phyloP scores from a whole-genome alignment of 805 yeast genomes.

The Lipomyces yamadae region DNA sequence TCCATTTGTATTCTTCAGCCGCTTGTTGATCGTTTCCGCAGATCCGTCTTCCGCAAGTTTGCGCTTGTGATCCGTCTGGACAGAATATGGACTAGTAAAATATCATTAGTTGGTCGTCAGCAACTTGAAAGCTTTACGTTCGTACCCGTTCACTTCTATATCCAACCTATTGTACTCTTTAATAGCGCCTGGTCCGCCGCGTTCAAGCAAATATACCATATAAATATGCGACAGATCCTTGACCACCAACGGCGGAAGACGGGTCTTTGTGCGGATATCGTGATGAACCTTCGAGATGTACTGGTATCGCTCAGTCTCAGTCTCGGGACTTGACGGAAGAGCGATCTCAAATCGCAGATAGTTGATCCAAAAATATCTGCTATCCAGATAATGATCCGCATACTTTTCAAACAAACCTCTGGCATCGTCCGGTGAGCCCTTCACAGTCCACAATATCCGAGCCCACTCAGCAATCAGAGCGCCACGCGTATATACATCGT shows the following conservation, averaged over 20 bases:
- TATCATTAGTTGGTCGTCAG: background rate
- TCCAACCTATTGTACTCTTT: conserved; percentile 38
- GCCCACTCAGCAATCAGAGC: conserved; percentile 40
- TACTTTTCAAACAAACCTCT: conserved; percentile 37
- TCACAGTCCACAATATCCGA: conserved; percentile 35
- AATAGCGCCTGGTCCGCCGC: conserved; percentile 31
- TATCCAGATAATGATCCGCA: conserved; percentile 36
- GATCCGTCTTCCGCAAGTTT: conserved; percentile 24
- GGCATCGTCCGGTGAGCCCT: conserved; percentile 40
- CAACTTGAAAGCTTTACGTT: background rate
- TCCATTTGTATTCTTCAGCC: conserved; percentile 12
- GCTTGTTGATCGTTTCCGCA: conserved; percentile 13
- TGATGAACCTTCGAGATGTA: conserved; percentile 25
- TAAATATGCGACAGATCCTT: conserved; percentile 42
- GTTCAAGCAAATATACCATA: conserved; percentile 41
- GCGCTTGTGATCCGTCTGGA: conserved; percentile 29
- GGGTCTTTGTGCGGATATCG: conserved; percentile 37
- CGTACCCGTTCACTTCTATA: conserved; percentile 39
- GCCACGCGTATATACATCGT: conserved; percentile 31
- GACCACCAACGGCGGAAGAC: conserved; percentile 40
- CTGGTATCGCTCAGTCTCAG: conserved; percentile 19
- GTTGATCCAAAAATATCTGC: conserved; percentile 44
- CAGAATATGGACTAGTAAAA: conserved; percentile 25
- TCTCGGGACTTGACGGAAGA: conserved; percentile 31
- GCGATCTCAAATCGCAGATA: conserved; percentile 44